Conservation (phyloP, 1,284 basidiomycete species). For the Schizopora paradoxa region DNA sequence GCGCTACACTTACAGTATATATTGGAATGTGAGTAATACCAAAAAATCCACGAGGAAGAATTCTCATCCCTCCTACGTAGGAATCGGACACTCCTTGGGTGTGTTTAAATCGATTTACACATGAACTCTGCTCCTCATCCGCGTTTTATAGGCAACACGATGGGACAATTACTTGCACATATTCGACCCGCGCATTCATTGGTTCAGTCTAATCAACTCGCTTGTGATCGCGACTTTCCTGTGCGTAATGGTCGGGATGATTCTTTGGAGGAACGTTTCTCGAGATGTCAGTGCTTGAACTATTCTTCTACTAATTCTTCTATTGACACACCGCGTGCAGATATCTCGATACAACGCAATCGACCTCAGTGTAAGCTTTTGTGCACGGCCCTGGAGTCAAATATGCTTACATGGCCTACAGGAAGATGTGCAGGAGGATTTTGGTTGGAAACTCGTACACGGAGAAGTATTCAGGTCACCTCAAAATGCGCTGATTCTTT, state of each 20-base stretch:
- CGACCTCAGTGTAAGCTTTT: constrained; percentile 69
- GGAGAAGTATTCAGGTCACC: constrained; percentile 95
- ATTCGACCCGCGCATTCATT: constrained; percentile 77
- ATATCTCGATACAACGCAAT: constrained; percentile 96
- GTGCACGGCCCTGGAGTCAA: background rate
- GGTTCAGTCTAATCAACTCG: constrained; percentile 94
- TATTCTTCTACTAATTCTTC: constrained; percentile 35
- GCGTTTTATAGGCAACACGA: constrained; percentile 67
- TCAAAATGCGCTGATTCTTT: constrained; percentile 70
- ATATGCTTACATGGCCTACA: constrained; percentile 28
- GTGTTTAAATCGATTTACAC: constrained; percentile 19
- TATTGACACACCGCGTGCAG: constrained; percentile 46
- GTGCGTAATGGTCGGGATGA: constrained; percentile 90
- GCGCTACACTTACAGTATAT: constrained; percentile 86
- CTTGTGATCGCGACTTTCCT: constrained; percentile 88
- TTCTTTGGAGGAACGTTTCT: constrained; percentile 81
- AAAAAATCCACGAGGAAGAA: background rate
- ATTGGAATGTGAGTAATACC: constrained; percentile 69
- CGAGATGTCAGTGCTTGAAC: constrained; percentile 76
- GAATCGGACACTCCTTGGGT: constrained; percentile 86
- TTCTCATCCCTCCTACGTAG: constrained; percentile 31
- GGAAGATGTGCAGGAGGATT: constrained; percentile 98
- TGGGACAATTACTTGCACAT: constrained; percentile 95
- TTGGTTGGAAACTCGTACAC: constrained; percentile 96
- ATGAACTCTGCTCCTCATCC: constrained; percentile 1